Conservation (phyloP, 441 rosid genomes). For the Kokia cookei region DNA sequence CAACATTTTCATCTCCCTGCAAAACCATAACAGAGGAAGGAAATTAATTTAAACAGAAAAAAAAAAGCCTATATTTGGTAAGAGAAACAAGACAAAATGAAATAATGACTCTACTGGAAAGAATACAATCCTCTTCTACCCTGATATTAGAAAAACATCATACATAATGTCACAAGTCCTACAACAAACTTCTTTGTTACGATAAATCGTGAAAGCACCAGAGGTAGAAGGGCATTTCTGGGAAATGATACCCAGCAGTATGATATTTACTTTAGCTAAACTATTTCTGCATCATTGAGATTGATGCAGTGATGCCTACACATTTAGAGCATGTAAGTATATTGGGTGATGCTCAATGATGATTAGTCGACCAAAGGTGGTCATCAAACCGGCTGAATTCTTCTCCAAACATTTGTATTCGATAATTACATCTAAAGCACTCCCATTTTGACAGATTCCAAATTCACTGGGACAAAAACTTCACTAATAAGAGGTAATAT, state of each 20-base stretch:
- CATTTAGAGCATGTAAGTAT: background rate
- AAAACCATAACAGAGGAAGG: slow-evolving; percentile 16
- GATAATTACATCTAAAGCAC: background rate
- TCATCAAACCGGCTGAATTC: background rate
- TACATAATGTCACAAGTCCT: background rate
- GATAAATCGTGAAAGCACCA: background rate
- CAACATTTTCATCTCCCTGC: slow-evolving; percentile 86
- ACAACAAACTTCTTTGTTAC: background rate
- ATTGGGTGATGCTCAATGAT: background rate
- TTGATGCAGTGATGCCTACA: background rate
- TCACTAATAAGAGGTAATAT: background rate
- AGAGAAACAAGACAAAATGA: background rate
- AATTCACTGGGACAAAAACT: background rate
- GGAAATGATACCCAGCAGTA: background rate
- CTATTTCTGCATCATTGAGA: background rate
- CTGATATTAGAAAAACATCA: background rate
- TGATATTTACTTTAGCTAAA: background rate
- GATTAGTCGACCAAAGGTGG: background rate
- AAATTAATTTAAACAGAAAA: background rate
- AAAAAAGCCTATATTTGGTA: slow-evolving; percentile 7
- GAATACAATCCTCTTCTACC: background rate
- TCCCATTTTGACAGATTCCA: background rate
- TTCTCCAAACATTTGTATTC: background rate
- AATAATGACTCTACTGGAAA: background rate
- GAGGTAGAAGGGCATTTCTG: background rate